Conservation (phyloP, 805 yeast genomes). For the Ogataea dorogensis region DNA sequence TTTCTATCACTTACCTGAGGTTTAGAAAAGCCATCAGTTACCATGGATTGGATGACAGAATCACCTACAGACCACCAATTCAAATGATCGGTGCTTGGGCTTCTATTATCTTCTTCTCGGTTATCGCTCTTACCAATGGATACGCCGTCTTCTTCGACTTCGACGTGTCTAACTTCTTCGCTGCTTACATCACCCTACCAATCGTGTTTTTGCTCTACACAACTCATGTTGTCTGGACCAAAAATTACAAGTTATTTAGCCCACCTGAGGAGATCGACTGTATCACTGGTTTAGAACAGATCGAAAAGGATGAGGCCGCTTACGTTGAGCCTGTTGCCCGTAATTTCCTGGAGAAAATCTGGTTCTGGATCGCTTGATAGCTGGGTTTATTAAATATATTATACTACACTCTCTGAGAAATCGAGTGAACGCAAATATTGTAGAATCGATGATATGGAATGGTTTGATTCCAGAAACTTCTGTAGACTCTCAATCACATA, state of each 20-base stretch:
- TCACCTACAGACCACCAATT: constrained; percentile 53
- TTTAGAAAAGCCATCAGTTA: constrained; percentile 61
- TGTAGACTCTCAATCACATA: constrained; percentile 22
- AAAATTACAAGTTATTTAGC: constrained; percentile 43
- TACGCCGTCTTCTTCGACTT: constrained; percentile 55
- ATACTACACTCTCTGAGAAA: too few species aligned
- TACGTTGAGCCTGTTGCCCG: constrained; percentile 31
- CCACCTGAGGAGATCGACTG: constrained; percentile 63
- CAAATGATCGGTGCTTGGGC: constrained; percentile 62
- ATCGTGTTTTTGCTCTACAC: constrained; percentile 49
- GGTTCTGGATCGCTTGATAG: constrained; percentile 46
- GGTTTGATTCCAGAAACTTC: constrained; percentile 8
- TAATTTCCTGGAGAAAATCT: constrained; percentile 45
- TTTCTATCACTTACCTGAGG: constrained; percentile 53
- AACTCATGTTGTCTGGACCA: constrained; percentile 53
- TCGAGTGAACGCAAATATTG: too few species aligned
- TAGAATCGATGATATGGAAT: too few species aligned
- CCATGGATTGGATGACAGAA: constrained; percentile 51
- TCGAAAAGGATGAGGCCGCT: constrained; percentile 50
- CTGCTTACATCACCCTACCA: constrained; percentile 65
- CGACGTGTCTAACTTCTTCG: constrained; percentile 58
- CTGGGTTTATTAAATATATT: not conserved
- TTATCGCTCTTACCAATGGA: constrained; percentile 54
- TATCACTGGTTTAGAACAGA: constrained; percentile 56
- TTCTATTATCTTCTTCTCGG: constrained; percentile 39